phyloP scores from a whole-genome alignment of 148 eudicot genomes.

The Nepenthes mirabilis region DNA sequence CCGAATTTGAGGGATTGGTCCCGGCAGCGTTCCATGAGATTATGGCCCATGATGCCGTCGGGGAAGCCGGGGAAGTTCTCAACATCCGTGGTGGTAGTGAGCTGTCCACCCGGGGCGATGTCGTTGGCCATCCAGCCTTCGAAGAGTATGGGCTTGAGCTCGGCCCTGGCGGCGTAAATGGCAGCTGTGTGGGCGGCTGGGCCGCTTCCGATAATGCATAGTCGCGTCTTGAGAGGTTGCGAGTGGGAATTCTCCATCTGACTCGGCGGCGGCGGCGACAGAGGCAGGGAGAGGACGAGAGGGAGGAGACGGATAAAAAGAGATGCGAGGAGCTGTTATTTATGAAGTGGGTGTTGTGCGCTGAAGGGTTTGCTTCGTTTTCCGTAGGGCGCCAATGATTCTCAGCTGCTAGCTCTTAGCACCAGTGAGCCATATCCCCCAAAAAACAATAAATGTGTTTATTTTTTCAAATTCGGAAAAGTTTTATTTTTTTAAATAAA shows the following conservation, averaged over 20 bases:
- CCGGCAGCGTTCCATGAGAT: constrained; percentile 50
- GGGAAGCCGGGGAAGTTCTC: constrained; percentile 95
- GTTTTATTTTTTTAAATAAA: too few species aligned
- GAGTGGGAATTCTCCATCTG: constrained; percentile 20
- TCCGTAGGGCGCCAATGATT: too few species aligned
- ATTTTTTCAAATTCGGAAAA: too few species aligned
- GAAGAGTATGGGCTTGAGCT: constrained; percentile 69
- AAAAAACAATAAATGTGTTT: too few species aligned
- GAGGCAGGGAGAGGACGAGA: background rate
- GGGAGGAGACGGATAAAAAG: background rate
- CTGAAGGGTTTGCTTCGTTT: too few species aligned
- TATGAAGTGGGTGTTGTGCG: too few species aligned
- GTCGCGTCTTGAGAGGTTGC: constrained; percentile 28
- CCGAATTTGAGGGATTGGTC: constrained; percentile 46
- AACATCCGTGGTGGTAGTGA: constrained; percentile 86
- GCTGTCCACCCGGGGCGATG: constrained; percentile 89
- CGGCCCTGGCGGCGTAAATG: constrained; percentile 81
- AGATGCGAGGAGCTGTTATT: background rate
- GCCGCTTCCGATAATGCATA: constrained; percentile 83
- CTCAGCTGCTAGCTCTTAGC: too few species aligned
- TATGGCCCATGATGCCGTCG: constrained; percentile 45
- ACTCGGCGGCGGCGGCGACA: constrained; percentile 3
- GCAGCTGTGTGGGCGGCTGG: constrained; percentile 97
- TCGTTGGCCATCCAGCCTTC: constrained; percentile 93
- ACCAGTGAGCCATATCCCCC: too few species aligned